phyloP scores from a whole-genome alignment of 352 stramenopile species.

The Phytophthora pistaciae region DNA sequence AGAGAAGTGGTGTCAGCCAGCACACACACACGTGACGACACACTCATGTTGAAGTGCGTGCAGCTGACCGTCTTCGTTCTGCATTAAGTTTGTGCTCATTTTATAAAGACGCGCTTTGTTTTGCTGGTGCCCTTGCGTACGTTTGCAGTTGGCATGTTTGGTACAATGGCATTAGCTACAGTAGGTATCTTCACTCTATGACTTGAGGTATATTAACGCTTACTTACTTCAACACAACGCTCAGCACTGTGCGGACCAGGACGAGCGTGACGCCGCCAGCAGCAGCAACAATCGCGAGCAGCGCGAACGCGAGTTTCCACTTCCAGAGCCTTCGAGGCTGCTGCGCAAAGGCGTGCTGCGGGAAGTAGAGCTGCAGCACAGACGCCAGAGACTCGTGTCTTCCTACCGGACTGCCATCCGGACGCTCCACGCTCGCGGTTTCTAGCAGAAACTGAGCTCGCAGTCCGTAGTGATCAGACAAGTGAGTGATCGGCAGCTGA shows the following conservation, averaged over 20 bases:
- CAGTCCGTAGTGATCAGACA: conserved; percentile 86
- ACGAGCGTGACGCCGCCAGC: conserved; percentile 27
- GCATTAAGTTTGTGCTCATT: conserved; percentile 2
- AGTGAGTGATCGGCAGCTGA: conserved; percentile 72
- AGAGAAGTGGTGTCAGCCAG: conserved; percentile 7
- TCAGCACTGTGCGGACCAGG: conserved; percentile 25
- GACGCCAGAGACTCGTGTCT: conserved; percentile 52
- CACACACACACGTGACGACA: not conserved
- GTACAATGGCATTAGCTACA: not conserved
- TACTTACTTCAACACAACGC: conserved; percentile 18
- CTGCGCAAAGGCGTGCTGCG: conserved; percentile 68
- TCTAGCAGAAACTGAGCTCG: conserved; percentile 63
- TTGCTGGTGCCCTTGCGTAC: not conserved
- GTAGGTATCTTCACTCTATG: not conserved
- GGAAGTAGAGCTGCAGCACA: conserved; percentile 77
- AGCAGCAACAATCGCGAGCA: conserved; percentile 49
- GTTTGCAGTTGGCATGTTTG: not conserved
- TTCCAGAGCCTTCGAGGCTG: conserved; percentile 66
- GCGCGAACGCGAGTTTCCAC: conserved; percentile 63
- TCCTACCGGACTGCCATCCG: conserved; percentile 46
- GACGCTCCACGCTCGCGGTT: conserved; percentile 45
- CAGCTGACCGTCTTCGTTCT: conserved; percentile 27
- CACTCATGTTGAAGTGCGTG: not conserved
- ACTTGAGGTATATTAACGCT: conserved; percentile 7
- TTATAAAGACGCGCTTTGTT: conserved; percentile 6